Evolutionary conservation across 176 grass and related monocot species (phyloP), one percentile per base, ranked within the genome.

Genomic region (Poa annua): DNA sequence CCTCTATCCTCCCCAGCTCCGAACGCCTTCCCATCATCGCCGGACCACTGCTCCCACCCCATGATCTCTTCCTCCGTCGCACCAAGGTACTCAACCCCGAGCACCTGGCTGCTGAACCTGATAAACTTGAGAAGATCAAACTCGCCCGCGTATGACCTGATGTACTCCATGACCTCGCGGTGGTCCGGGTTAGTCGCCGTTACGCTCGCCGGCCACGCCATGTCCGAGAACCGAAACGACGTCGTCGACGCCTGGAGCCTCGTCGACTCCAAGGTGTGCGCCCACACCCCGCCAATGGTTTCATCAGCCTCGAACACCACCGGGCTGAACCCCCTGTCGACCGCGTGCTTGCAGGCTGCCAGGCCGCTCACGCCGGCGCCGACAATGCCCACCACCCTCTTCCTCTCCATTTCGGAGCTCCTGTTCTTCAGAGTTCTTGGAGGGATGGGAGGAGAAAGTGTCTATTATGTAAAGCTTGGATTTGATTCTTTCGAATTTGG

Each of bases 281-380:
- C 64, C 96, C 93, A 95, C 52, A 98, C 87, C 12, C 93, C 92
- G 4, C 96, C 96, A 32, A 95, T 86, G 3, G 39, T 77, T 20
- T 35, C 62, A 34, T 91, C 82, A 1, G 93, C 81, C 68, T 98
- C 96, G 11, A 92, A 92, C 15, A 95, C 91, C 21, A 92, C 76
- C 1, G 91, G 90, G 19, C 81, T 66, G 50, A 95, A 93, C 38
- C 92, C 96, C 53, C 84, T 89, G 51, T 91, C 89, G 0, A 91
- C 24, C 0, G 61, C 67, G 56, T 95, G 90, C 89, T 98, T 98
- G 96, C 96, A 98, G 50, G 89, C 92, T 15, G 89, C 88, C 17
- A 95, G 83, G 74, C 96, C 96, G 5, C 92, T 98, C 52, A 97
- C 85, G 47, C 92, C 95, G 8, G 95, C 92, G 1, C 95, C 95